Evolutionary conservation across 2,329 filamentous ascomycete species (phyloP).

Genomic region (Venturia pyrina): DNA sequence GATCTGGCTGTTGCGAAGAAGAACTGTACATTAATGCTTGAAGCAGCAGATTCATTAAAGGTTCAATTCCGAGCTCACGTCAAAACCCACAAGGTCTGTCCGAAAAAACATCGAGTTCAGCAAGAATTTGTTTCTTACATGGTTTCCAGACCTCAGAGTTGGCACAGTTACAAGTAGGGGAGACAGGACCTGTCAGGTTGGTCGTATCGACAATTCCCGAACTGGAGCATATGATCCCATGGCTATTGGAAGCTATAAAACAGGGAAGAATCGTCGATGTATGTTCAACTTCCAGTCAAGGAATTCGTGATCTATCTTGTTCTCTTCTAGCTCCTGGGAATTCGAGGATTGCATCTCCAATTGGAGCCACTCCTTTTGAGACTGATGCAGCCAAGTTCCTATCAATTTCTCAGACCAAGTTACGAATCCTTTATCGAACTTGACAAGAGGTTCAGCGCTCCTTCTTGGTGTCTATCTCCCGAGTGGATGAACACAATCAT

Average conservation of each 20-base stretch:
- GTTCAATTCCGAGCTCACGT: constrained; percentile 67
- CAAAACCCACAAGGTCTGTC: constrained; percentile 66
- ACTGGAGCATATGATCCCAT: constrained; percentile 54
- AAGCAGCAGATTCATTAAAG: constrained; percentile 47
- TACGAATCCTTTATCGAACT: too few relatives aligned
- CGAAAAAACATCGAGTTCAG: neutral
- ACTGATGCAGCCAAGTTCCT: too few relatives aligned
- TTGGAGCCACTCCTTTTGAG: too few relatives aligned
- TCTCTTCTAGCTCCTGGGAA: too few relatives aligned
- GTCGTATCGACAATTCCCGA: constrained; percentile 68
- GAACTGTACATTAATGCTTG: constrained; percentile 65
- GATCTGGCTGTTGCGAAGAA: constrained; percentile 55
- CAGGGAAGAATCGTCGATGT: constrained; percentile 32
- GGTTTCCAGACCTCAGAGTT: constrained; percentile 51
- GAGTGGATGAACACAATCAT: too few relatives aligned
- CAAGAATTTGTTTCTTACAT: constrained; percentile 14
- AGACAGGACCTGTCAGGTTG: constrained; percentile 45
- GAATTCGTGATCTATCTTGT: neutral
- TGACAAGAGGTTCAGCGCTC: too few relatives aligned
- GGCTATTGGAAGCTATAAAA: constrained; percentile 46
- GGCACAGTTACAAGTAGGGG: constrained; percentile 59
- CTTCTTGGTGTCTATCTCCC: too few relatives aligned
- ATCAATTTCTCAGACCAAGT: too few relatives aligned
- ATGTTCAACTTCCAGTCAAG: neutral
- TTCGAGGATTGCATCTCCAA: too few relatives aligned